Conservation (phyloP, 2,329 filamentous ascomycete species). For the Trichoderma koningiopsis region DNA sequence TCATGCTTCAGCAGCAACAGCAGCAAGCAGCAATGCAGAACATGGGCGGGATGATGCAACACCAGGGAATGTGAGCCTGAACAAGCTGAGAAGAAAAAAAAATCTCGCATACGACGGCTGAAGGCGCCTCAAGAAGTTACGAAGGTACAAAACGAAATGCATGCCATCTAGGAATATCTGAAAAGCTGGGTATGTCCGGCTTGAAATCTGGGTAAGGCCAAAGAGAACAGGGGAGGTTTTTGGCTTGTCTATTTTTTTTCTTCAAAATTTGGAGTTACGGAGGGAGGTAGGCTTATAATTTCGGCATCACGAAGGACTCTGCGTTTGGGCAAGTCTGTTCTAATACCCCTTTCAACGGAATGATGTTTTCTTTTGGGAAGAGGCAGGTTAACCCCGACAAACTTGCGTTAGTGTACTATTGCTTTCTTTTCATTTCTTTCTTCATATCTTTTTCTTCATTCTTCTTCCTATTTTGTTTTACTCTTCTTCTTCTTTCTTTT, state of each 20-base stretch:
- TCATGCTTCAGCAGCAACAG: constrained; percentile 38
- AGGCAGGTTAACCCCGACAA: constrained; percentile 26
- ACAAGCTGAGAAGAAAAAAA: background rate
- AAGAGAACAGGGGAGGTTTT: background rate
- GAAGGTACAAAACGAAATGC: constrained; percentile 7
- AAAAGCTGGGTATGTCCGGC: background rate
- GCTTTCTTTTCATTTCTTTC: background rate
- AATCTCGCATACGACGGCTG: background rate
- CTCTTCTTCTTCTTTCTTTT: background rate
- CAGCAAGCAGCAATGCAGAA: constrained; percentile 52
- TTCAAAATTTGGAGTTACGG: constrained; percentile 5
- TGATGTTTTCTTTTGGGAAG: constrained; percentile 33
- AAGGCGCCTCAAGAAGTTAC: constrained; percentile 22
- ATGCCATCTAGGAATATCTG: background rate
- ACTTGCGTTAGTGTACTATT: background rate
- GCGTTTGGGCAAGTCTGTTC: constrained; percentile 31
- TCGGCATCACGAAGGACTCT: constrained; percentile 19
- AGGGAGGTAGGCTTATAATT: constrained; percentile 16
- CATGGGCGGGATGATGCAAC: constrained; percentile 57
- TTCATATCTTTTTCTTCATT: constrained; percentile 27
- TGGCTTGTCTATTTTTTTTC: constrained; percentile 3
- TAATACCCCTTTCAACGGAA: constrained; percentile 37
- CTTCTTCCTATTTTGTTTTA: constrained; percentile 23
- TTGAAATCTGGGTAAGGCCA: background rate
- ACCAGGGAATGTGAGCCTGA: constrained; percentile 48